Conservation (phyloP, 208 protist genomes). For the Wallacemonas sp. region DNA sequence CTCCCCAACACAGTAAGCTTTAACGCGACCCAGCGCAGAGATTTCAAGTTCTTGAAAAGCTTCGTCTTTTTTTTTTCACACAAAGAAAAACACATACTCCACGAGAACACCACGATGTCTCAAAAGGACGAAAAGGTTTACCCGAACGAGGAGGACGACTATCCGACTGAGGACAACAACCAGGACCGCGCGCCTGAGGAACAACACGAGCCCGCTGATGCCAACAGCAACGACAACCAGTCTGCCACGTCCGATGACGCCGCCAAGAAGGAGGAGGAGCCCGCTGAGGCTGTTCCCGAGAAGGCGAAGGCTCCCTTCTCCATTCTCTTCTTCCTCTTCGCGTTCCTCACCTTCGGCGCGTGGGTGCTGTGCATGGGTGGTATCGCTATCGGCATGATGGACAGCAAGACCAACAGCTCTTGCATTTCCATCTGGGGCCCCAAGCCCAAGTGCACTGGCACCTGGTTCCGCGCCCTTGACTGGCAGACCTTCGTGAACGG, state of each 20-base stretch:
- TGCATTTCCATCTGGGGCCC: conserved; percentile 64
- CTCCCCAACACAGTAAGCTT: conserved; percentile 13
- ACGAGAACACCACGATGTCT: conserved; percentile 13
- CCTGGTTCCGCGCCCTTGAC: conserved; percentile 51
- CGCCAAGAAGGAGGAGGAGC: conserved; percentile 11
- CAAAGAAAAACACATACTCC: conserved; percentile 15
- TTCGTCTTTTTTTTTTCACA: conserved; percentile 19
- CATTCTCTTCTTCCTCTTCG: conserved; percentile 42
- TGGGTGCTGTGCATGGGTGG: conserved; percentile 53
- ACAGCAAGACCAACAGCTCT: conserved; percentile 18
- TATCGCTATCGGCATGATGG: conserved; percentile 55
- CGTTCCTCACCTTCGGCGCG: conserved; percentile 33
- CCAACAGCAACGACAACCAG: conserved; percentile 19
- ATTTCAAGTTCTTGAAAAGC: conserved; percentile 6
- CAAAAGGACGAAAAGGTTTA: conserved; percentile 26
- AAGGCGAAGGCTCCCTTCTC: conserved; percentile 24
- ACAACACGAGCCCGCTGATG: conserved; percentile 31
- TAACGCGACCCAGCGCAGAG: conserved; percentile 14
- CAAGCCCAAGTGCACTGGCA: conserved; percentile 51
- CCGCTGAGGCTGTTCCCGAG: conserved; percentile 6
- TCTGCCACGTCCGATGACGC: conserved; percentile 13
- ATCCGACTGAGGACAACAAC: conserved; percentile 12
- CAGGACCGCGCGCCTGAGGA: conserved; percentile 16
- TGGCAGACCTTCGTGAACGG: conserved; percentile 30
- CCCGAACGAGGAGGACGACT: conserved; percentile 28